A percentile compares a stretch with the other conserved stretches of the same genome.
Evolutionary conservation across 805 yeast genomes (phyloP).

Genomic region (Lipomyces orientalis): DNA sequence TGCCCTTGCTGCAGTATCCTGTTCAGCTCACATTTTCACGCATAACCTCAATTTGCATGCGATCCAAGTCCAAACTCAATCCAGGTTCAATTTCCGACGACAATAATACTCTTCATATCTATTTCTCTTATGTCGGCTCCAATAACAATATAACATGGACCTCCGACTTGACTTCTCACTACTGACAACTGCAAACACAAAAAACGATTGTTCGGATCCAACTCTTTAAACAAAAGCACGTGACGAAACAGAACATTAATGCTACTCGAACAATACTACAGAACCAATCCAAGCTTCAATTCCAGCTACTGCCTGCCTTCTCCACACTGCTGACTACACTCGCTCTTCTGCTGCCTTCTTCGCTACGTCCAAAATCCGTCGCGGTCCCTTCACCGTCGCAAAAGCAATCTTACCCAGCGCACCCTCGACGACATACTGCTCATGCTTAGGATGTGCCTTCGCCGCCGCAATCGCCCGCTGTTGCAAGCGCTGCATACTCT

Average conservation of each 20-base stretch:
- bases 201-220: not conserved
- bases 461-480: slow-evolving; percentile 96
- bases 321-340: not conserved
- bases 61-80: not conserved
- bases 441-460: slow-evolving; percentile 70
- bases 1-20: too few species aligned
- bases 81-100: not conserved
- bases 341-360: slow-evolving; percentile 11
- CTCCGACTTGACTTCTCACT: not conserved
- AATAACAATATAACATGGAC: slow-evolving; percentile 1
- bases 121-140: not conserved
- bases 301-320: not conserved
- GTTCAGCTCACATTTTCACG: too few species aligned
- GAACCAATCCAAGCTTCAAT: not conserved
- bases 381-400: slow-evolving; percentile 82
- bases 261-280: not conserved
- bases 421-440: slow-evolving; percentile 74
- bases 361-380: slow-evolving; percentile 72
- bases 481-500: slow-evolving; percentile 93
- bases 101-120: not conserved
- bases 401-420: slow-evolving; percentile 86
- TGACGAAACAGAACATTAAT: not conserved
- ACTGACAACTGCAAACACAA: not conserved
- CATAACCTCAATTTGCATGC: too few species aligned
- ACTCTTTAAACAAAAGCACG: not conserved